Evolutionary conservation across 2,329 filamentous ascomycete genomes (phyloP), one percentile per base, ranked within the genome.

Genomic region (Colletotrichum karsti): DNA sequence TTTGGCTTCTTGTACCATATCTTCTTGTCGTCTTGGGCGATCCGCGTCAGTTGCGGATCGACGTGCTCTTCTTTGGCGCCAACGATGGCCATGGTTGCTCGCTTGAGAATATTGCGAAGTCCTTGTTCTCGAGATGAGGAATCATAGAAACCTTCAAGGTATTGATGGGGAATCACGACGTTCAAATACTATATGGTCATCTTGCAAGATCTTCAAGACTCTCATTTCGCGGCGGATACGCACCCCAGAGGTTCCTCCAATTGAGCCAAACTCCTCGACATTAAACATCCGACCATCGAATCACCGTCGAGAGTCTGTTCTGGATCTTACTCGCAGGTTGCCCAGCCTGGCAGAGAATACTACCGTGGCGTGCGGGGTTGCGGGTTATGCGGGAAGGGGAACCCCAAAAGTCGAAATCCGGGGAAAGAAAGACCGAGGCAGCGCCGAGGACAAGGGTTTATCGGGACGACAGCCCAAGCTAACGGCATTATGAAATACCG

Each of bases 1-100:
- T 81, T 80, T 1, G 77, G 79, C 60, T 82, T 82, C 28, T 78
- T 71, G 70, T 81, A 82, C 81, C 80, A 83, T 72, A 66, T 73
- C 33, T 73, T 75, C 18, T 72, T 74, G 70, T 81, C 79, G 3
- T 74, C 73, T 41, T 78, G 68, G 12, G 79, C 79, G 37, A 81
- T 80, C 60, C 68, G 74, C 39, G 77, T 75, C 18, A 81, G 67
- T 12, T 77, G 75, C 51, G 77, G 74, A 63, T 80, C 77, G 59
- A 73, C 76, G 56, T 75, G 75, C 51, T 80, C 73, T 71, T 80
- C 78, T 61, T 77, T 79, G 30, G 58, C 67, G 6, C 77, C 77
- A 18, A 78, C 74, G 58, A 80, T 78, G 18, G 77, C 75, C 76
- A 78, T 78, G 50, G 20, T 63, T 35, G 41, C 24, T 42, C 15